These are phyloP conservation scores for Coemansia sp. DNA, from an alignment of 192 early-diverging fungal species.

Conservation along the genomic window DNA sequence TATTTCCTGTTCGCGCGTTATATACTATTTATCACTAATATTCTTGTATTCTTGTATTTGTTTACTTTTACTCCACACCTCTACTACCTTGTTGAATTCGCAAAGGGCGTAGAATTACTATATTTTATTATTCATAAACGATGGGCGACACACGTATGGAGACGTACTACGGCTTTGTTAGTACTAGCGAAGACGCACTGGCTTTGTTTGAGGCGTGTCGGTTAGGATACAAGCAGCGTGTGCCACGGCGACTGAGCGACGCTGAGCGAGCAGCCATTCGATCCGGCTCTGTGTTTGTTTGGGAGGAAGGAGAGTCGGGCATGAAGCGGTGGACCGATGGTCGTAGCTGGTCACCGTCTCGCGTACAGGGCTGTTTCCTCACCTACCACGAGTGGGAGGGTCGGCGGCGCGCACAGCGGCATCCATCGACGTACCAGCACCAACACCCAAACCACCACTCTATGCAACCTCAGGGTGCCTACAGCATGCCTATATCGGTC, in stretches of 20 bases:
- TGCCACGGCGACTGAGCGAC: constrained; percentile 80
- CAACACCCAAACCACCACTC: constrained; percentile 22
- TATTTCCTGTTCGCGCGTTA: constrained; percentile 3
- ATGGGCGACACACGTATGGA: constrained; percentile 65
- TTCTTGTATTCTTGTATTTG: constrained; percentile 9
- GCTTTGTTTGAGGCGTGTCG: constrained; percentile 90
- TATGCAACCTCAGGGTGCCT: constrained; percentile 26
- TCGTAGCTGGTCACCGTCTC: constrained; percentile 82
- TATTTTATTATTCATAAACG: not conserved
- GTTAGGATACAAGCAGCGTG: constrained; percentile 66
- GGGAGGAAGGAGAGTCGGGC: constrained; percentile 88
- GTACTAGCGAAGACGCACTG: constrained; percentile 84
- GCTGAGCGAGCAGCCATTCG: constrained; percentile 76
- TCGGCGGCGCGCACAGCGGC: constrained; percentile 57
- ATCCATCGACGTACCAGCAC: constrained; percentile 26
- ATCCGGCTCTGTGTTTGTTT: constrained; percentile 87
- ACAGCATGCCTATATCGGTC: constrained; percentile 35
- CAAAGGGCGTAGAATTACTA: not conserved
- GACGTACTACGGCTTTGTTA: constrained; percentile 81
- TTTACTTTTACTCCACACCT: not conserved
- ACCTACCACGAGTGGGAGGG: constrained; percentile 85
- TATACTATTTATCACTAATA: constrained; percentile 2
- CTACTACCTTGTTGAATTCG: not conserved
- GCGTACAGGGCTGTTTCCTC: constrained; percentile 85
- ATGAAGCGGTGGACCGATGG: constrained; percentile 95